A percentile compares a stretch with the other conserved stretches of the same genome.
Conservation (phyloP, 352 stramenopile genomes). For the Globisporangium nagaii region DNA sequence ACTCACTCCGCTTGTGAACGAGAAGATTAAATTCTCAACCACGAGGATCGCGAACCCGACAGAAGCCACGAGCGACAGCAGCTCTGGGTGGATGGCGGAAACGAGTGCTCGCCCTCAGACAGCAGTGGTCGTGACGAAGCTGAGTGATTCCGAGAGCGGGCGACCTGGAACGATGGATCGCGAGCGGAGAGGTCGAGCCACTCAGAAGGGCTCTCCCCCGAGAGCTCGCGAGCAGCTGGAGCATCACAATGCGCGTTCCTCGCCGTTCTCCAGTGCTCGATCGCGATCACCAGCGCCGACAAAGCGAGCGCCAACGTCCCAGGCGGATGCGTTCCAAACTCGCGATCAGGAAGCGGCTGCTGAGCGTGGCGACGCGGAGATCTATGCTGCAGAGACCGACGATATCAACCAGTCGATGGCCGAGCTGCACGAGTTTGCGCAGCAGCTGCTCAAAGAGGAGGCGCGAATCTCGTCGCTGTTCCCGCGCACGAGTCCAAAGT, state of each 20-base stretch:
- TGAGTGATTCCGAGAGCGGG: slow-evolving; percentile 11
- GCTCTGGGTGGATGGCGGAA: not conserved
- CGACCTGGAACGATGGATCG: slow-evolving; percentile 3
- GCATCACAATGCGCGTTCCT: not conserved
- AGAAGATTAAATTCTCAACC: slow-evolving; percentile 33
- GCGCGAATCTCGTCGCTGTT: slow-evolving; percentile 47
- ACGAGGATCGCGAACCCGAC: slow-evolving; percentile 13
- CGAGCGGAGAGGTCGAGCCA: not conserved
- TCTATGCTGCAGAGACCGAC: not conserved
- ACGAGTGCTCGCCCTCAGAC: slow-evolving; percentile 20
- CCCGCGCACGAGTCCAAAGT: slow-evolving; percentile 31
- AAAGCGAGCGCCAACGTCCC: not conserved
- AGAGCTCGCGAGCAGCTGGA: not conserved
- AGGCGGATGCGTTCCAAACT: not conserved
- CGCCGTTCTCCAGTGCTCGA: not conserved
- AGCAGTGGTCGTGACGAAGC: slow-evolving; percentile 33
- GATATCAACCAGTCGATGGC: slow-evolving; percentile 30
- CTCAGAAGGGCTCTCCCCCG: not conserved
- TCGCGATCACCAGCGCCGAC: not conserved
- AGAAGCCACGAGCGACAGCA: not conserved
- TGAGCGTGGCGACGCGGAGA: not conserved
- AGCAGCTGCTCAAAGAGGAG: slow-evolving; percentile 56
- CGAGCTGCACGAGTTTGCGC: slow-evolving; percentile 53
- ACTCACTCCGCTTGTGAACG: slow-evolving; percentile 32
- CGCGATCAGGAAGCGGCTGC: not conserved